Percentiles rank a stretch among this genome's conserved stretches.
Evolutionary conservation across 148 eudicot species (phyloP).

Genomic region (Rhododendron ferrugineum): DNA sequence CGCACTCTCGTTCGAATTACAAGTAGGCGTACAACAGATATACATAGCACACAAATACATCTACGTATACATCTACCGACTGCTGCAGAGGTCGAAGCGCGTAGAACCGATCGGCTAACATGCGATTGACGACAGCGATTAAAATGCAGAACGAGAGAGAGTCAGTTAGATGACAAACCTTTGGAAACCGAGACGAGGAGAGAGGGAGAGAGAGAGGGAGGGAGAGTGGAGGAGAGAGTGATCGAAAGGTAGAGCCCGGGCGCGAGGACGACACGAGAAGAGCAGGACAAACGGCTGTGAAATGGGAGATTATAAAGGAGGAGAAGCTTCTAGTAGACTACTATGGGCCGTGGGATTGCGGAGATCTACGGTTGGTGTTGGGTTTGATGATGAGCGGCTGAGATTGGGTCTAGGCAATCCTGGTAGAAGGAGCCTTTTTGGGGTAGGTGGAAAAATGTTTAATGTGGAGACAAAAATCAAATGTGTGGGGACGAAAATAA

Average conservation of each 20-base stretch:
- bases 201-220: not conserved
- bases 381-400: conserved; percentile 7
- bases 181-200: not conserved
- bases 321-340: conserved; percentile 31
- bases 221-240: not conserved
- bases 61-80: not conserved
- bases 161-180: not conserved
- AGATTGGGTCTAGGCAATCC: not conserved
- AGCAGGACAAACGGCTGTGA: conserved; percentile 7
- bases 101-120: not conserved
- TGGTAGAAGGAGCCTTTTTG: not conserved
- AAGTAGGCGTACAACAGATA: not conserved
- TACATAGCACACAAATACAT: not conserved
- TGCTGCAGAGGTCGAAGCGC: not conserved
- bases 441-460: conserved; percentile 6
- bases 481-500: not conserved
- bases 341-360: conserved; percentile 21
- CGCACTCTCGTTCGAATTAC: not conserved
- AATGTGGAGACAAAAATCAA: not conserved
- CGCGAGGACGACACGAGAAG: conserved; percentile 23
- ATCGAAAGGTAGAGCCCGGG: not conserved
- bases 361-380: conserved; percentile 1
- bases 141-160: not conserved
- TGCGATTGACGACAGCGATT: not conserved
- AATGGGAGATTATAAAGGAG: not conserved